phyloP scores from a whole-genome alignment of 1,284 basidiomycete species.

The Leccinum glutinopallens region DNA sequence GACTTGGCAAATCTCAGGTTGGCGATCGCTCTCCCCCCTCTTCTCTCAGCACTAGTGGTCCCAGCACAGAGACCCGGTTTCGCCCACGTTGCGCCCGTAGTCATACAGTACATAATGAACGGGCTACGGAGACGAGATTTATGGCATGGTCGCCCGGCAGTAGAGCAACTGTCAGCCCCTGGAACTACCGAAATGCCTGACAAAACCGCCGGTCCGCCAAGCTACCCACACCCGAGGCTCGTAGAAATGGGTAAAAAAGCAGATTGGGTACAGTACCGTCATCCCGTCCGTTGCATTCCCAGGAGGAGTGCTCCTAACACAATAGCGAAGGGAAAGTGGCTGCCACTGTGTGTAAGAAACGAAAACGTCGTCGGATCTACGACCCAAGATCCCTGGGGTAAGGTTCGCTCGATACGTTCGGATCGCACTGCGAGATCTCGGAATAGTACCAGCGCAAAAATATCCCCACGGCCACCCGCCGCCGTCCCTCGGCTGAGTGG shows the following conservation, averaged over 20 bases:
- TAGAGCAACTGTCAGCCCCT: constrained; percentile 16
- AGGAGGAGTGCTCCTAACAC: neutral
- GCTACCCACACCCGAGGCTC: constrained; percentile 19
- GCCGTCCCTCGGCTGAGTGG: constrained; percentile 10
- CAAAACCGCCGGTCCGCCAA: constrained; percentile 26
- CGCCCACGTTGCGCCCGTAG: neutral
- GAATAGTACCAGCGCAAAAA: constrained; percentile 12
- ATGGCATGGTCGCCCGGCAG: neutral
- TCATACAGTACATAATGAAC: constrained; percentile 17
- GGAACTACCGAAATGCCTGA: constrained; percentile 11
- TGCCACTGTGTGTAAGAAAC: constrained; percentile 9
- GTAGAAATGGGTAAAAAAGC: constrained; percentile 19
- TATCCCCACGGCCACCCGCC: constrained; percentile 8
- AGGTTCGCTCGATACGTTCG: constrained; percentile 7
- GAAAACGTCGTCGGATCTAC: constrained; percentile 25
- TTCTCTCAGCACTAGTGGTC: neutral
- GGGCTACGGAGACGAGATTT: constrained; percentile 7
- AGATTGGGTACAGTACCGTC: neutral
- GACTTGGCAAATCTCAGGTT: constrained; percentile 28
- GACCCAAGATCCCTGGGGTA: constrained; percentile 23
- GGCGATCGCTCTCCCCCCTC: constrained; percentile 19
- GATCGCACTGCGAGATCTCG: constrained; percentile 26
- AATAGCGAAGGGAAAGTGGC: constrained; percentile 8
- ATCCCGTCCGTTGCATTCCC: constrained; percentile 1
- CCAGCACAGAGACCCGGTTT: constrained; percentile 4